A percentile compares a stretch with the other conserved stretches of the same genome.
Conservation (phyloP, 805 yeast species). For the Ascoidea rubescens region DNA sequence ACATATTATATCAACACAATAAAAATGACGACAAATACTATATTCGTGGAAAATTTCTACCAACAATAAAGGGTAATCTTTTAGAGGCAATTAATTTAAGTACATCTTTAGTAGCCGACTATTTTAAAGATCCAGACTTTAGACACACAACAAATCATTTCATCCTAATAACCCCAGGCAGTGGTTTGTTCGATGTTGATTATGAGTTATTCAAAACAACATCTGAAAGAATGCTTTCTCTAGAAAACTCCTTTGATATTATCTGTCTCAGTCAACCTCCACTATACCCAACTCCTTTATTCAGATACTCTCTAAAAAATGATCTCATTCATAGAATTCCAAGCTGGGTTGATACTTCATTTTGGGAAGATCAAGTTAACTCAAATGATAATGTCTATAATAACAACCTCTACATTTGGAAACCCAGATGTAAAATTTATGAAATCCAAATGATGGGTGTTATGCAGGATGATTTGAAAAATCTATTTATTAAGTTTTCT, state of each 20-base stretch:
- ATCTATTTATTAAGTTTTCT: neutral
- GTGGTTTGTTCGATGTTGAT: conserved; percentile 89
- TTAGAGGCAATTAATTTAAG: conserved; percentile 82
- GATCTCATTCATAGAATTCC: conserved; percentile 68
- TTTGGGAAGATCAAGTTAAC: conserved; percentile 53
- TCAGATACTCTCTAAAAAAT: conserved; percentile 47
- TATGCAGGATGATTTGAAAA: conserved; percentile 71
- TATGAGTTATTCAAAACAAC: conserved; percentile 62
- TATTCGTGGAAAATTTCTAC: conserved; percentile 55
- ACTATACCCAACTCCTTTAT: conserved; percentile 79
- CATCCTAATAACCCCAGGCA: conserved; percentile 78
- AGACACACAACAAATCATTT: conserved; percentile 88
- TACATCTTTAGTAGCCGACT: conserved; percentile 32
- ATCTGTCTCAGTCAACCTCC: conserved; percentile 87
- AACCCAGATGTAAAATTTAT: conserved; percentile 88
- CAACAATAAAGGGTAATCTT: conserved; percentile 81
- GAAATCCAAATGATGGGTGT: conserved; percentile 98
- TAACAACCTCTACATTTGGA: conserved; percentile 39
- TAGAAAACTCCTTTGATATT: conserved; percentile 81
- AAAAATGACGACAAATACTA: conserved; percentile 16
- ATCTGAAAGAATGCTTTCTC: conserved; percentile 55
- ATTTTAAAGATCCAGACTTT: conserved; percentile 44
- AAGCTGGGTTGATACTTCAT: conserved; percentile 89
- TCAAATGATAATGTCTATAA: conserved; percentile 13
- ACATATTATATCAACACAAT: conserved; percentile 35